These are phyloP conservation scores for Myriosclerotinia scirpicola DNA, from an alignment of 2,329 filamentous ascomycete species.

Conservation along the genomic window DNA sequence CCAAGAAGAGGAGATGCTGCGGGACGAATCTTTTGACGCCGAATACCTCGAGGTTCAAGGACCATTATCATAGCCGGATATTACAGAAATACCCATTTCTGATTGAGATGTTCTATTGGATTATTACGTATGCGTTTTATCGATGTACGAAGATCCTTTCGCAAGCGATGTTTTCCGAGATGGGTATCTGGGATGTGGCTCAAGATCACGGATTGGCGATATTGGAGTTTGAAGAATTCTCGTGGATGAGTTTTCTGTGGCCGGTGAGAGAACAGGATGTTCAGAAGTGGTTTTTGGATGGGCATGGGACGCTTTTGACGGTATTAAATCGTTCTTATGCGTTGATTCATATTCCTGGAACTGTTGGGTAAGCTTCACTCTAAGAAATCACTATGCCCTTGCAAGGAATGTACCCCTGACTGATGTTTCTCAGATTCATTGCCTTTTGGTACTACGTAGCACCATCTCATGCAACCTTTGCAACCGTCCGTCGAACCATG, in stretches of 20 bases:
- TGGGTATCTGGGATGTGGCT: constrained; percentile 54
- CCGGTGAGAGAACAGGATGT: constrained; percentile 53
- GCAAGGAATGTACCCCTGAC: background rate
- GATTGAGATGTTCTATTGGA: constrained; percentile 68
- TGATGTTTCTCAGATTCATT: constrained; percentile 52
- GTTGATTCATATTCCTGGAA: constrained; percentile 60
- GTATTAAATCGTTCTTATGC: constrained; percentile 59
- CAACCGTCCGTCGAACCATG: constrained; percentile 49
- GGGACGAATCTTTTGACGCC: constrained; percentile 53
- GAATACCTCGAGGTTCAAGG: constrained; percentile 60
- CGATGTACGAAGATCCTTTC: constrained; percentile 36
- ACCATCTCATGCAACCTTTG: constrained; percentile 49
- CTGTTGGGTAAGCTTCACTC: constrained; percentile 50
- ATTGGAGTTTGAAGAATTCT: constrained; percentile 55
- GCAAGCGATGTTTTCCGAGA: constrained; percentile 42
- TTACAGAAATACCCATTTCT: constrained; percentile 66
- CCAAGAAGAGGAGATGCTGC: constrained; percentile 53
- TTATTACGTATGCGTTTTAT: constrained; percentile 48
- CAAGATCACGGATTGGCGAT: constrained; percentile 56
- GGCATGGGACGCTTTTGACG: constrained; percentile 53
- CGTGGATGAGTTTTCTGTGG: constrained; percentile 52
- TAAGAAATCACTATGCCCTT: background rate
- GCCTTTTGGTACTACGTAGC: constrained; percentile 64
- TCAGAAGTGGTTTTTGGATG: constrained; percentile 57
- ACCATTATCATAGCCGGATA: constrained; percentile 60